Evolutionary conservation across 2,329 filamentous ascomycete genomes (phyloP), one percentile per base, ranked within the genome.

Genomic region (Diaporthe citri): DNA sequence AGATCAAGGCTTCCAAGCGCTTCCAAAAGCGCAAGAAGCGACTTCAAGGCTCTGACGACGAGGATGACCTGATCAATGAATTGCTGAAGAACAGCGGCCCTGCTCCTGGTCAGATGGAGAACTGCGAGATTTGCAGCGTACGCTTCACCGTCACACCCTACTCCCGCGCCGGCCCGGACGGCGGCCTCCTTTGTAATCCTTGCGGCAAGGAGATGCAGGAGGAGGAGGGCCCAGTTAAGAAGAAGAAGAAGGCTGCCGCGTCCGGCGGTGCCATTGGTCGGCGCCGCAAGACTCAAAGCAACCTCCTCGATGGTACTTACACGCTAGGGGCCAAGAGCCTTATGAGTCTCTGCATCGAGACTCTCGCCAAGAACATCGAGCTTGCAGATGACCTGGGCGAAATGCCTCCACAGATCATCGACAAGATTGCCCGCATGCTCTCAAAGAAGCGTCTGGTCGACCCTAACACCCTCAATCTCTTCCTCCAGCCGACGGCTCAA

Each of bases 111-210:
- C 96, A 98, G 83, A 90, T 96, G 80, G 95, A 94, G 77, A 96
- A 98, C 78, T 98, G 96, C 81, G 95, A 94, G 77, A 85, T 92
- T 4, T 98, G 96, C 82, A 88, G 90, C 57, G 97, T 97, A 82
- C 92, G 95, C 51, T 98, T 98, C 81, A 98, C 95, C 0, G 96
- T 98, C 59, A 98, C 96, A 0, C 90, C 95, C 0, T 98, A 98
- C 85, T 95, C 93, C 77, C 93, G 95, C 78, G 90, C 92, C 39
- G 95, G 94, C 0, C 93, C 94, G 0, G 88, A 93, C n/a, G 96
- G 96, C 5, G 95, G 95, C 22, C 87, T 98, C n/a, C 87, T 98
- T 2, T 98, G 96, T 81, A 88, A 89, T 4, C 91, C 94, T 31
- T 98, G 96, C 80, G 93, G 94, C 31, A 95, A 93, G 79, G 90